Evolutionary conservation across 306 rosid species (phyloP).

Genomic region (Begonia loranthoides): DNA sequence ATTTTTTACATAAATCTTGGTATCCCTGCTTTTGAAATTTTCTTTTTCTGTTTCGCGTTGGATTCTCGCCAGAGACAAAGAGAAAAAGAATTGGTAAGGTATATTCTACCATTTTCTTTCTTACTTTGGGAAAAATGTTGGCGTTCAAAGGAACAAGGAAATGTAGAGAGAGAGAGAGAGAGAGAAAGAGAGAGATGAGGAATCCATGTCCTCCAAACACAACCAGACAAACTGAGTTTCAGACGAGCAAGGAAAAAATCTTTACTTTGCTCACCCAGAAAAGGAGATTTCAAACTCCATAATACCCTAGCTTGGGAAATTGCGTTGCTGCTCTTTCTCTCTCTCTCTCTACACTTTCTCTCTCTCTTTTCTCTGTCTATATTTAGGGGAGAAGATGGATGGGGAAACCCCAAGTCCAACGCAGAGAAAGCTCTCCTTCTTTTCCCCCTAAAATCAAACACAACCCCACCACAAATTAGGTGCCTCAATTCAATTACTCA

Average conservation of each 20-base stretch:
- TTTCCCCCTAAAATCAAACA: background rate
- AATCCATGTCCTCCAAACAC: constrained; percentile 91
- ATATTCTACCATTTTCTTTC: too few relatives aligned
- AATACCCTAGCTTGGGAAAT: constrained; percentile 67
- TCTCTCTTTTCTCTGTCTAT: background rate
- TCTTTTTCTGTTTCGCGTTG: too few relatives aligned
- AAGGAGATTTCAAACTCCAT: constrained; percentile 81
- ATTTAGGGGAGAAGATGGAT: constrained; percentile 1
- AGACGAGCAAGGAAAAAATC: constrained; percentile 56
- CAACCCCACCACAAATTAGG: background rate
- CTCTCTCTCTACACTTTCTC: background rate
- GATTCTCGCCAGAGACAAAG: too few relatives aligned
- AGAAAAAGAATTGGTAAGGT: too few relatives aligned
- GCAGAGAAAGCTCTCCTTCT: background rate
- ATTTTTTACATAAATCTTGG: too few relatives aligned
- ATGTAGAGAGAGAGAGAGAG: background rate
- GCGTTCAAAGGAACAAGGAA: background rate
- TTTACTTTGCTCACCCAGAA: constrained; percentile 85
- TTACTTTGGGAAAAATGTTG: too few relatives aligned
- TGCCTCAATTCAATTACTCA: background rate
- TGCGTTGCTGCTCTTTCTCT: constrained; percentile 12
- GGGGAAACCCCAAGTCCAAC: background rate
- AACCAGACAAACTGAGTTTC: constrained; percentile 76
- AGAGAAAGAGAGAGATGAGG: constrained; percentile 25
- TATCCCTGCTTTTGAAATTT: too few relatives aligned